These are phyloP conservation scores for Thalassia testudinum DNA, from an alignment of 116 monocot genomes.

Conservation along the genomic window DNA sequence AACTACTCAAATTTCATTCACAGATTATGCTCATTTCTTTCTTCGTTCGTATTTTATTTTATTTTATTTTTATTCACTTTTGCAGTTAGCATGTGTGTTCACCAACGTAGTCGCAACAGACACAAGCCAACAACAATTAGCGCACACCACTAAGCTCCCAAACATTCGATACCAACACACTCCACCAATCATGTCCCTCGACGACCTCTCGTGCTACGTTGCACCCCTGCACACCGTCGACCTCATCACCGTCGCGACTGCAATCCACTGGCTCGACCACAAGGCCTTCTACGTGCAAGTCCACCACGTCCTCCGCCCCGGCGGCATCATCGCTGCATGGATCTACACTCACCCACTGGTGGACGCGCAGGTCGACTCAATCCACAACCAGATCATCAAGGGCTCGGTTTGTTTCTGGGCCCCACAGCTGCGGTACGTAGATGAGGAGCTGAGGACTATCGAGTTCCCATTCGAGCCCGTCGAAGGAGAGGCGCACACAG, in stretches of 20 bases:
- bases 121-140: slow-evolving; percentile 41
- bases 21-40: not conserved
- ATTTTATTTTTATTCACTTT: not conserved
- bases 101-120: slow-evolving; percentile 55
- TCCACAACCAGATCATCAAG: slow-evolving; percentile 13
- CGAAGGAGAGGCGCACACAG: slow-evolving; percentile 48
- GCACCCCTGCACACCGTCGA: slow-evolving; percentile 35
- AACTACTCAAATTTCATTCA: not conserved
- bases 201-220: slow-evolving; percentile 20
- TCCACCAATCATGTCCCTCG: slow-evolving; percentile 12
- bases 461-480: slow-evolving; percentile 69
- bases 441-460: slow-evolving; percentile 36
- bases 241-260: slow-evolving; percentile 63
- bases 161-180: slow-evolving; percentile 45
- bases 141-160: no score
- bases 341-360: slow-evolving; percentile 43
- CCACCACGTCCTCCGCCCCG: slow-evolving; percentile 25
- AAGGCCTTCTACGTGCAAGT: slow-evolving; percentile 42
- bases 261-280: slow-evolving; percentile 80
- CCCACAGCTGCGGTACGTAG: slow-evolving; percentile 28
- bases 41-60: not conserved
- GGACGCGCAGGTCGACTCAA: slow-evolving; percentile 24
- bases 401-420: slow-evolving; percentile 46
- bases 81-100: slow-evolving; percentile 46
- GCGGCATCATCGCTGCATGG: slow-evolving; percentile 55